Conservation (phyloP, 2,329 filamentous ascomycete species). For the Gyromitra esculenta region DNA sequence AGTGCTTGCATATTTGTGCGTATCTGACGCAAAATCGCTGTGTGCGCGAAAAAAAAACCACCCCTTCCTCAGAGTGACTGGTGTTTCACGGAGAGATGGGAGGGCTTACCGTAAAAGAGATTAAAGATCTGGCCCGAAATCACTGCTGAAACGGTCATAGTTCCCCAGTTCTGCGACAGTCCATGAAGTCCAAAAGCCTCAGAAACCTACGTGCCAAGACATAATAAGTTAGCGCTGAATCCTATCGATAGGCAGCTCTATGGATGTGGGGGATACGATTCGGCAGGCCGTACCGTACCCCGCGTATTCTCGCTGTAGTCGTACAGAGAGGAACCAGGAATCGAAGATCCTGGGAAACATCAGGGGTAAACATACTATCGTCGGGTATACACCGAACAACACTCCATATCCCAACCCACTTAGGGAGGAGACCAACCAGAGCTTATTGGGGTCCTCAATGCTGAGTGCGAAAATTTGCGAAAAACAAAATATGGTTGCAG, state of each 20-base stretch:
- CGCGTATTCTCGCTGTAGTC: conserved; percentile 10
- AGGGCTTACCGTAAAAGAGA: conserved; percentile 76
- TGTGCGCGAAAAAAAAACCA: conserved; percentile 5
- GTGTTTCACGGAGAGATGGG: conserved; percentile 23
- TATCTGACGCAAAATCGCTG: conserved; percentile 34
- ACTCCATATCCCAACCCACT: conserved; percentile 92
- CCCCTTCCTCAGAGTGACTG: conserved; percentile 14
- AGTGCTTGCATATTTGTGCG: conserved; percentile 38
- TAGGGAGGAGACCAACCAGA: conserved; percentile 80
- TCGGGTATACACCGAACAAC: conserved; percentile 92
- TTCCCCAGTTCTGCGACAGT: conserved; percentile 94
- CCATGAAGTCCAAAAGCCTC: conserved; percentile 91
- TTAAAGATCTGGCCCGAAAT: conserved; percentile 93
- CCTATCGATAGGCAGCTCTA: conserved; percentile 20
- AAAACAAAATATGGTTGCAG: conserved; percentile 78
- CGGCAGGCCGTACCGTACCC: conserved; percentile 25
- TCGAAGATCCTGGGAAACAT: conserved; percentile 7
- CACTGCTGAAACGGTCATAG: conserved; percentile 89
- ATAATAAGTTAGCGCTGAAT: conserved; percentile 22
- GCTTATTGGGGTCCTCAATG: conserved; percentile 78
- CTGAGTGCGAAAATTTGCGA: conserved; percentile 81
- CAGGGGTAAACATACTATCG: conserved; percentile 67
- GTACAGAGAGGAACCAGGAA: not conserved
- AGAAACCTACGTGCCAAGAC: conserved; percentile 64
- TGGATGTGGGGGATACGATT: conserved; percentile 13